Conservation (phyloP, 148 eudicot genomes). For the Agrostemma githago region DNA sequence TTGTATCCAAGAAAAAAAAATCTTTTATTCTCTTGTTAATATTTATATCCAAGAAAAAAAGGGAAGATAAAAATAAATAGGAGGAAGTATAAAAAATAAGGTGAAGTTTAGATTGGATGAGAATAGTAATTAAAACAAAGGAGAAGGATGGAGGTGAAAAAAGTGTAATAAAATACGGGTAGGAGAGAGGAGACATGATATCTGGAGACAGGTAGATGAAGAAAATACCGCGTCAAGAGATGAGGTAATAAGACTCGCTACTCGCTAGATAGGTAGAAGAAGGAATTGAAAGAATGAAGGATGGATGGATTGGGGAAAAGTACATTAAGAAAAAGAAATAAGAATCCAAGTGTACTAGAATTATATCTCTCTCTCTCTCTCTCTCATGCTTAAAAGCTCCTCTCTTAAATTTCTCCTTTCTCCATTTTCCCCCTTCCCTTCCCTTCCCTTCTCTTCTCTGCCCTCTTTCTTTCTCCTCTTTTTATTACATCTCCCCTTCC, state of each 20-base stretch:
- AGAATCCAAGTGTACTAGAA: no score
- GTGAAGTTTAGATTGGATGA: no score
- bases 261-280: neutral
- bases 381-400: neutral
- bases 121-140: no score
- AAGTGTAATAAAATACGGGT: neutral
- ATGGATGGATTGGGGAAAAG: neutral
- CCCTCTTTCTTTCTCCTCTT: neutral
- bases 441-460: neutral
- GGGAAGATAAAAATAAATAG: no score
- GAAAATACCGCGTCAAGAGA: slow-evolving; percentile 10
- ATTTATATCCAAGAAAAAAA: no score
- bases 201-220: neutral
- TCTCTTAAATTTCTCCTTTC: neutral
- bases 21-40: no score
- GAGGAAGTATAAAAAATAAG: no score
- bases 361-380: no score
- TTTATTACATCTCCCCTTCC: neutral
- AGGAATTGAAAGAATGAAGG: no score
- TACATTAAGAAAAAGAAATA: neutral
- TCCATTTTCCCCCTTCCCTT: neutral
- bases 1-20: no score
- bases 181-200: no score
- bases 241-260: slow-evolving; percentile 1
- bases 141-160: neutral